These are phyloP conservation scores for Nigrograna mackinnonii DNA, from an alignment of 2,329 filamentous ascomycete species.

Conservation along the genomic window DNA sequence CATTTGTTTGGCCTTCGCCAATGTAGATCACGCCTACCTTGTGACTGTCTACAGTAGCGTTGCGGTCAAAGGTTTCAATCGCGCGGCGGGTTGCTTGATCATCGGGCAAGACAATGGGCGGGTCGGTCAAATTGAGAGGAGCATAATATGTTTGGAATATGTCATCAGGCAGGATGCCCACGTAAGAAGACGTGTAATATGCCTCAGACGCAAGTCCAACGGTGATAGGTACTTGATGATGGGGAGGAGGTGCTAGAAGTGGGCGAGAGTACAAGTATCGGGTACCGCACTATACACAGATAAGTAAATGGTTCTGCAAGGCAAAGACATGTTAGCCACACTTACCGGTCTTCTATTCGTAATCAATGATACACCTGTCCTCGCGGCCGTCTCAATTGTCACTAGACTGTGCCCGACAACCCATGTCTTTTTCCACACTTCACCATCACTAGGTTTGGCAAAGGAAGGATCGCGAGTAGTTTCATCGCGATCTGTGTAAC, in stretches of 20 bases:
- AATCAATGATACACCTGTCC: slow-evolving; percentile 70
- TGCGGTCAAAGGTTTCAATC: slow-evolving; percentile 81
- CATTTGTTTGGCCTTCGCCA: slow-evolving; percentile 80
- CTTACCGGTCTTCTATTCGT: slow-evolving; percentile 74
- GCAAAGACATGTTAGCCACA: slow-evolving; percentile 45
- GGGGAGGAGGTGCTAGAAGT: slow-evolving; percentile 39
- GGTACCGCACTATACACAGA: slow-evolving; percentile 41
- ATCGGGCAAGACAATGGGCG: slow-evolving; percentile 75
- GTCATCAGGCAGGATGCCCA: slow-evolving; percentile 72
- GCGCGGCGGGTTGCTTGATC: slow-evolving; percentile 73
- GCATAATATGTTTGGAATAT: slow-evolving; percentile 71
- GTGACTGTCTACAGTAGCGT: slow-evolving; percentile 88
- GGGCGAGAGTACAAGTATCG: slow-evolving; percentile 44
- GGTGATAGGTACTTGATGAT: slow-evolving; percentile 45
- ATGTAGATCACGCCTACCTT: slow-evolving; percentile 96
- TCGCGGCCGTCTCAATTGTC: slow-evolving; percentile 71
- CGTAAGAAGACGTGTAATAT: slow-evolving; percentile 54
- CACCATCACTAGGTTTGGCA: slow-evolving; percentile 65
- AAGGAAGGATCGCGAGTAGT: slow-evolving; percentile 70
- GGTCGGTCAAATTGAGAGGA: slow-evolving; percentile 50
- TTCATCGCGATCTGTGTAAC: slow-evolving; percentile 84
- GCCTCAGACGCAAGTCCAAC: slow-evolving; percentile 42
- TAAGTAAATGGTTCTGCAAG: not conserved
- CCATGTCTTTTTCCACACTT: slow-evolving; percentile 70
- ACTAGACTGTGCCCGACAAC: slow-evolving; percentile 74